Conservation (phyloP, 2,329 filamentous ascomycete genomes). For the Xylaria sp. region DNA sequence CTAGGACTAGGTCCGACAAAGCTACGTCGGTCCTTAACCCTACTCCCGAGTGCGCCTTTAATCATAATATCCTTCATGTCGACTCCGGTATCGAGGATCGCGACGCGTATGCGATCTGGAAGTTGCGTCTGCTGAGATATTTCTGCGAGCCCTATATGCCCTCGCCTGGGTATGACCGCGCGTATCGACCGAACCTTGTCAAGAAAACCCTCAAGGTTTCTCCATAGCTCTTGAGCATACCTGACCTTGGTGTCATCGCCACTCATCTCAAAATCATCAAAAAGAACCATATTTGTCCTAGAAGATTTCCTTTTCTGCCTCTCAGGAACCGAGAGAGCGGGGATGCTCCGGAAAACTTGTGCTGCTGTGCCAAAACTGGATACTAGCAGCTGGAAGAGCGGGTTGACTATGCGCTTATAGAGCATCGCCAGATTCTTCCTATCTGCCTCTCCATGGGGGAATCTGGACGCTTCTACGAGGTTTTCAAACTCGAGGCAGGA, state of each 20-base stretch:
- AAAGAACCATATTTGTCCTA: not conserved
- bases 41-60: not conserved
- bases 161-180: no score
- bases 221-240: not conserved
- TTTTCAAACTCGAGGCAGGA: not conserved
- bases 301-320: not conserved
- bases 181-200: not conserved
- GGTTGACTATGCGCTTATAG: not conserved
- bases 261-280: not conserved
- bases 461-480: not conserved
- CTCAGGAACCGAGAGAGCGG: not conserved
- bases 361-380: not conserved
- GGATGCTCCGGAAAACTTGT: not conserved
- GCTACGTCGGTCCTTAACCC: not conserved
- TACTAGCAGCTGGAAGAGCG: not conserved
- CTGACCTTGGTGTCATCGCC: not conserved
- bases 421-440: not conserved
- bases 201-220: not conserved
- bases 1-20: not conserved
- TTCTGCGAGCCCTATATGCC: not conserved
- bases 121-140: not conserved
- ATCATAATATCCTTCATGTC: not conserved
- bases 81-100: slow-evolving; percentile 1
- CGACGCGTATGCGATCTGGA: not conserved
- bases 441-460: not conserved